These are phyloP conservation scores for Podila epigama DNA, from an alignment of 192 early-diverging fungal genomes.

Conservation along the genomic window DNA sequence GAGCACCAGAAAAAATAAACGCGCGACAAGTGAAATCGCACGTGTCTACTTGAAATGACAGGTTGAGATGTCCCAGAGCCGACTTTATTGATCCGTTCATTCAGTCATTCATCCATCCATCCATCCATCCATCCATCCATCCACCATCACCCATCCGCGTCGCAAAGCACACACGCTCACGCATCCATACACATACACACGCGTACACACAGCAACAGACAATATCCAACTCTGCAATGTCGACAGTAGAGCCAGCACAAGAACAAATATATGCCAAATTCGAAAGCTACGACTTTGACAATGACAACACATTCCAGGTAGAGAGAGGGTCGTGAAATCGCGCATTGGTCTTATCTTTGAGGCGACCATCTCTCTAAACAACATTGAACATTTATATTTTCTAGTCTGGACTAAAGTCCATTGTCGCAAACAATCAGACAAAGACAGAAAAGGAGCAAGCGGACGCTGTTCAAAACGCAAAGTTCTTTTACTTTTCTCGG, in stretches of 20 bases:
- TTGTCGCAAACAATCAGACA: constrained; percentile 12
- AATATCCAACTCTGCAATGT: too few species aligned
- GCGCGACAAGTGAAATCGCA: too few species aligned
- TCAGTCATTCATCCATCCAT: neutral
- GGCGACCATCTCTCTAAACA: neutral
- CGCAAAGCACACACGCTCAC: too few species aligned
- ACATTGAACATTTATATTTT: neutral
- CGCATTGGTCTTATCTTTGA: neutral
- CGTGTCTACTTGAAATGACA: too few species aligned
- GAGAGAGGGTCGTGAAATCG: neutral
- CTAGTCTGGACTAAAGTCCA: constrained; percentile 35
- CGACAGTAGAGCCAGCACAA: constrained; percentile 2
- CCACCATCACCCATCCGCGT: neutral
- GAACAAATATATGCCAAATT: constrained; percentile 27
- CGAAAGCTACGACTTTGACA: constrained; percentile 30
- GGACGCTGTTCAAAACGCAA: constrained; percentile 28
- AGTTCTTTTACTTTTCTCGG: constrained; percentile 41
- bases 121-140: neutral
- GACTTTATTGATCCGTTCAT: too few species aligned
- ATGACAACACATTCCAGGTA: constrained; percentile 45
- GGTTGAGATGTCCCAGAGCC: too few species aligned
- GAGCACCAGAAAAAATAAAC: too few species aligned
- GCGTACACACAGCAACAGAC: too few species aligned
- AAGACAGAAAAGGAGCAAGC: constrained; percentile 26
- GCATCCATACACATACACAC: too few species aligned